Percentiles rank a stretch among this genome's conserved stretches.
Evolutionary conservation across 2,329 filamentous ascomycete species (phyloP).

Genomic region (Fusarium haematococcum): DNA sequence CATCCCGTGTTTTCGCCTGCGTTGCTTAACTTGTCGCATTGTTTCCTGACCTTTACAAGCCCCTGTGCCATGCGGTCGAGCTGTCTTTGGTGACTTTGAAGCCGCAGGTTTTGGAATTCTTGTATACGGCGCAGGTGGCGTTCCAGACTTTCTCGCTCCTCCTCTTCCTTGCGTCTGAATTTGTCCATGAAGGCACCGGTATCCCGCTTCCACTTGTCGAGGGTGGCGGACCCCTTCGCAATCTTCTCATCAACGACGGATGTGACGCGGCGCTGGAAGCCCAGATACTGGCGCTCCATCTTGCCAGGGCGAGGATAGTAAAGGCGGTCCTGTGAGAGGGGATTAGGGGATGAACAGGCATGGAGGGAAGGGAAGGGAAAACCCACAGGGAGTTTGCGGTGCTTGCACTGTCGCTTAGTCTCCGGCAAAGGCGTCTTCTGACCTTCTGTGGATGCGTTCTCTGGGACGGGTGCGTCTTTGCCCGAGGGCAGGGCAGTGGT

Average conservation of each 20-base stretch:
- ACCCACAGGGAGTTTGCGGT: conserved; percentile 14
- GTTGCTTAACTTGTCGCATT: neutral
- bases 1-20: neutral
- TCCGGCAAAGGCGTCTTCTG: neutral
- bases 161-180: neutral
- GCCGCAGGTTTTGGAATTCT: neutral
- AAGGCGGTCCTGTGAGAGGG: conserved; percentile 5
- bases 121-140: neutral
- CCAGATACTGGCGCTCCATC: neutral
- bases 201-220: neutral
- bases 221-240: neutral
- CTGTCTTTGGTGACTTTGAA: neutral
- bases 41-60: neutral
- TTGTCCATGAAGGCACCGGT: neutral
- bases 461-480: neutral
- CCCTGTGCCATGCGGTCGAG: neutral
- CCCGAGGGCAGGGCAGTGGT: neutral
- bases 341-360: neutral
- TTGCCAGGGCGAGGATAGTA: neutral
- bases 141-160: neutral
- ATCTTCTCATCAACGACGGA: conserved; percentile 2
- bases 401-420: neutral
- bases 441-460: neutral
- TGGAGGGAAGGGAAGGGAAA: neutral
- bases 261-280: neutral